Conservation (phyloP, 2,329 filamentous ascomycete genomes). For the Microdochium nivale region DNA sequence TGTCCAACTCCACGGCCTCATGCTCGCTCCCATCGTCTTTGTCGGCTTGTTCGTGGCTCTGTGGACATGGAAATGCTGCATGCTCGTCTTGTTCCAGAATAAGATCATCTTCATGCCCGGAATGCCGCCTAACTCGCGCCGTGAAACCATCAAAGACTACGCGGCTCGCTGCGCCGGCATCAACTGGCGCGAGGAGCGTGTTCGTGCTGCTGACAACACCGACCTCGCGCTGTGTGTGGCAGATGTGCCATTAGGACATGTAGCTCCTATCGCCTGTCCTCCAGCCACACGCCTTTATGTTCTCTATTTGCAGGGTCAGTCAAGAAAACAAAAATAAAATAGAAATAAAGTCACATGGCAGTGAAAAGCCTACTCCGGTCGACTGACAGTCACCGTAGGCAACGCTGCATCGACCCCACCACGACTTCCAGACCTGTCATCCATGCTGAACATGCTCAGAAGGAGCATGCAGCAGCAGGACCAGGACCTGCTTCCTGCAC, state of each 20-base stretch:
- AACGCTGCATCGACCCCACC: constrained; percentile 52
- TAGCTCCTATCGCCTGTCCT: neutral
- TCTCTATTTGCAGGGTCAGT: constrained; percentile 46
- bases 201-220: constrained; percentile 55
- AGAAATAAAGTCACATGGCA: neutral
- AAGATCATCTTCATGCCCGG: constrained; percentile 77
- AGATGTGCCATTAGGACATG: constrained; percentile 21
- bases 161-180: constrained; percentile 48
- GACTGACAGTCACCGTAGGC: constrained; percentile 25
- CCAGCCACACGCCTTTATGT: constrained; percentile 37
- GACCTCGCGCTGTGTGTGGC: constrained; percentile 52
- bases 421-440: constrained; percentile 46
- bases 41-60: constrained; percentile 54
- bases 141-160: constrained; percentile 60
- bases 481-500: constrained; percentile 9
- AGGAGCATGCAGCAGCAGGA: constrained; percentile 24
- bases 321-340: constrained; percentile 2
- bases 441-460: constrained; percentile 36
- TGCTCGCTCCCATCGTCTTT: constrained; percentile 62
- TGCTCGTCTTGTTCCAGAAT: constrained; percentile 72
- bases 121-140: constrained; percentile 60
- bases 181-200: constrained; percentile 57
- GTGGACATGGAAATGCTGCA: constrained; percentile 59
- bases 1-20: constrained; percentile 27
- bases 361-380: no score